Conservation (phyloP, 1,139 yeast genomes). For the Blastobotrys persicus region DNA sequence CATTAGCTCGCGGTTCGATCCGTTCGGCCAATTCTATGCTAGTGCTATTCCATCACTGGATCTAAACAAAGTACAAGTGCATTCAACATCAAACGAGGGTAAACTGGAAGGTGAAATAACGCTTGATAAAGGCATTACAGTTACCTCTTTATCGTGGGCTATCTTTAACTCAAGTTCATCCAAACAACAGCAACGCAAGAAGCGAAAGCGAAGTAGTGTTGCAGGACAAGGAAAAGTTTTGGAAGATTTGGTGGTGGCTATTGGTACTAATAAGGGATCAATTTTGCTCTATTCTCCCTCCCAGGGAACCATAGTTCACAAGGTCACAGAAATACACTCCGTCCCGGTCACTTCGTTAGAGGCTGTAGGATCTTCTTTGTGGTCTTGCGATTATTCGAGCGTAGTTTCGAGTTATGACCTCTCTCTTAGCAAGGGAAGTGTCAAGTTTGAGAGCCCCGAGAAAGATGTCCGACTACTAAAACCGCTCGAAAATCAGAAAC, state of each 20-base stretch:
- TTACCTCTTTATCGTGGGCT: slow-evolving; percentile 60
- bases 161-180: slow-evolving; percentile 13
- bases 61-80: slow-evolving; percentile 65
- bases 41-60: slow-evolving; percentile 70
- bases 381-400: slow-evolving; percentile 67
- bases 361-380: slow-evolving; percentile 43
- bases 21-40: slow-evolving; percentile 59
- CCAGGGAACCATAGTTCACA: slow-evolving; percentile 53
- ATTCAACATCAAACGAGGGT: slow-evolving; percentile 21
- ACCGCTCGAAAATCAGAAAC: slow-evolving; percentile 37
- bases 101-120: slow-evolving; percentile 29
- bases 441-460: slow-evolving; percentile 45
- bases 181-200: slow-evolving; percentile 30
- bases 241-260: slow-evolving; percentile 49
- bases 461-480: slow-evolving; percentile 31
- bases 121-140: slow-evolving; percentile 54
- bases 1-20: slow-evolving; percentile 47
- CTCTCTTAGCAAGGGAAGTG: slow-evolving; percentile 37
- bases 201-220: slow-evolving; percentile 31
- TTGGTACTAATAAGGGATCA: slow-evolving; percentile 67
- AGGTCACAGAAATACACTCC: slow-evolving; percentile 51
- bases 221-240: slow-evolving; percentile 16
- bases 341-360: slow-evolving; percentile 55
- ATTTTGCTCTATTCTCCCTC: slow-evolving; percentile 67
- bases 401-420: slow-evolving; percentile 64